Conservation (phyloP, 2,329 filamentous ascomycete species). For the Fusarium sp. region DNA sequence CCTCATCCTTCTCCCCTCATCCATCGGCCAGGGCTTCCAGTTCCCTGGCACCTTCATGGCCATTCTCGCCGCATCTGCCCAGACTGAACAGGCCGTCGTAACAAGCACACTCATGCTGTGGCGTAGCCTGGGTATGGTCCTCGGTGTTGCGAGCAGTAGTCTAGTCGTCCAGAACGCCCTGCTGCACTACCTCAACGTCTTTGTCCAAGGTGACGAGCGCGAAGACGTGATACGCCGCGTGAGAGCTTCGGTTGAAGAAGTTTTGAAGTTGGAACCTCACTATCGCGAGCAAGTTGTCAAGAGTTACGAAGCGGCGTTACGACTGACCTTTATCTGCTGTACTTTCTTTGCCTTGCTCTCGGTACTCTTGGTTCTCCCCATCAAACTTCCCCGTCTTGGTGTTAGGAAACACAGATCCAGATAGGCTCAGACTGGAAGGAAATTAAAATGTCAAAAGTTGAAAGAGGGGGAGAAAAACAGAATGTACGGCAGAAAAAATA, state of each 20-base stretch:
- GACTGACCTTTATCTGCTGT: constrained; percentile 56
- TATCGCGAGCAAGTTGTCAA: constrained; percentile 63
- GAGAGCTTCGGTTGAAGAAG: constrained; percentile 62
- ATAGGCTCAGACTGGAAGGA: not conserved
- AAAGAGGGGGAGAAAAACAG: constrained; percentile 12
- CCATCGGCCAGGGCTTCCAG: constrained; percentile 68
- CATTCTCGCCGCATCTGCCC: constrained; percentile 65
- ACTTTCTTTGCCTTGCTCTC: constrained; percentile 58
- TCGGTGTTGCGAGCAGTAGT: constrained; percentile 76
- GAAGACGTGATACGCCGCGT: constrained; percentile 61
- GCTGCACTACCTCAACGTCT: constrained; percentile 62
- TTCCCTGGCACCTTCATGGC: constrained; percentile 71
- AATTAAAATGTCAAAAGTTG: not conserved
- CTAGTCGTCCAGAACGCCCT: constrained; percentile 77
- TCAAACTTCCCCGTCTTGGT: constrained; percentile 63
- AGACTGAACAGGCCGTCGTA: constrained; percentile 70
- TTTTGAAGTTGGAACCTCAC: constrained; percentile 54
- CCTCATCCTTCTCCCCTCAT: constrained; percentile 62
- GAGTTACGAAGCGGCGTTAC: constrained; percentile 62
- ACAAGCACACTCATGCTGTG: constrained; percentile 75
- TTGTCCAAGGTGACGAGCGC: constrained; percentile 67
- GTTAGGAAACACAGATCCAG: constrained; percentile 46
- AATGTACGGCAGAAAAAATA: constrained; percentile 6
- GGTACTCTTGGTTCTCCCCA: constrained; percentile 56
- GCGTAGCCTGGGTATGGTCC: constrained; percentile 73